These are phyloP conservation scores for Podaxis carcinomalis DNA, from an alignment of 768 basidiomycete genomes.

Conservation along the genomic window DNA sequence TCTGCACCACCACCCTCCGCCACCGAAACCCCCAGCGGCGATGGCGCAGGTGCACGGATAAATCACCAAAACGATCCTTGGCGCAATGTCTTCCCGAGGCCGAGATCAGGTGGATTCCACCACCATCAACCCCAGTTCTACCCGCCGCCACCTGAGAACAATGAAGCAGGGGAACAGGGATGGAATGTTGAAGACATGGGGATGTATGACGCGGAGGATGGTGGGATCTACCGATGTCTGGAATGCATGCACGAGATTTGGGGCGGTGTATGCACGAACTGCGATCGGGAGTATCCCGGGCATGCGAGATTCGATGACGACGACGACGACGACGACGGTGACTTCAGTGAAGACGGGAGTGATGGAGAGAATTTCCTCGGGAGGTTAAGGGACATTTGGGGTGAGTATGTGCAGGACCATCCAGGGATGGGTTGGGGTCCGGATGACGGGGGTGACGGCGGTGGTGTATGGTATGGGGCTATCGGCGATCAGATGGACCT, in stretches of 20 bases:
- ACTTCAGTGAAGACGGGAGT: slow-evolving; percentile 10
- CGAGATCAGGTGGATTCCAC: not conserved
- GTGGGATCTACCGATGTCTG: slow-evolving; percentile 70
- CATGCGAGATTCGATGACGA: slow-evolving; percentile 38
- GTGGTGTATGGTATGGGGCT: not conserved
- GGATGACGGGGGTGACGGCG: slow-evolving; percentile 11
- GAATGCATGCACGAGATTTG: slow-evolving; percentile 79
- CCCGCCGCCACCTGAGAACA: slow-evolving; percentile 13
- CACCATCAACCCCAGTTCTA: slow-evolving; percentile 14
- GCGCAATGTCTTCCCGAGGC: slow-evolving; percentile 52
- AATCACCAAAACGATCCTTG: slow-evolving; percentile 47
- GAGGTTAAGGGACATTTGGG: slow-evolving; percentile 5
- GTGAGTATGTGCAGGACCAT: not conserved
- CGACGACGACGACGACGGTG: slow-evolving; percentile 35
- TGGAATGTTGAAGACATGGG: slow-evolving; percentile 44
- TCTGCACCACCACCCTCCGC: slow-evolving; percentile 19
- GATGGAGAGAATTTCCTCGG: not conserved
- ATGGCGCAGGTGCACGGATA: slow-evolving; percentile 12
- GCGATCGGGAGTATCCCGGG: slow-evolving; percentile 56
- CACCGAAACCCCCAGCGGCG: slow-evolving; percentile 21
- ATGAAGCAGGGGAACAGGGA: slow-evolving; percentile 18
- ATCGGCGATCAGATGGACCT: not conserved
- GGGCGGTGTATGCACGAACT: slow-evolving; percentile 60
- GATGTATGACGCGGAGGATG: slow-evolving; percentile 70
- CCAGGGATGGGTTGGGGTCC: not conserved